Evolutionary conservation across 169 alveolate genomes (phyloP), one percentile per base, ranked within the genome.

Genomic region (Babesia caballi): DNA sequence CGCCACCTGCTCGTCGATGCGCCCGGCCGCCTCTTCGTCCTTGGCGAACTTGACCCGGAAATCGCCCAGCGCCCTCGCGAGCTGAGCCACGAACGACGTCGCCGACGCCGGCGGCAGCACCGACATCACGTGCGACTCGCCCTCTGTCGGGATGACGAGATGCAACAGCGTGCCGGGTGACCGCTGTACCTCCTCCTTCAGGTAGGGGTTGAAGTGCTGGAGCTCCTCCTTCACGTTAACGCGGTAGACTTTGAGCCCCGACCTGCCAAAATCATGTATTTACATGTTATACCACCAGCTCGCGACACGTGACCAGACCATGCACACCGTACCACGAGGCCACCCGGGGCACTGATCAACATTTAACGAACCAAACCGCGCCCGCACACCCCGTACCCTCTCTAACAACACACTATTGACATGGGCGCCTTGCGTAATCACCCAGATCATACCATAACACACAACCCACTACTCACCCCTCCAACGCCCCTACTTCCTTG

Each of bases 101-200:
- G 30, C 73, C 6, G 73, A 63, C 32, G 46, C 60, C 3, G 73
- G 73, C 17, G 73, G 73, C 5, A 46, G 23, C 17, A 63, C 27
- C n/a, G 73, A 9, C 17, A 47, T 47, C 25, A 63, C 73, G 19
- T 21, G 1, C 4, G 73, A 63, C 21, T 63, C 73, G 25, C 9
- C 14, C 25, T 32, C 73, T 8, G 28, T 6, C 2, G 73, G 73
- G 3, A 63, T 49, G 35, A 63, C 73, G 30, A 44, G 12, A n/a
- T 63, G 73, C 3, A 63, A 17, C 33, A 47, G 30, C 12, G 42
- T 6, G 8, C 36, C 60, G 21, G 50, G 41, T 11, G 73, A 42
- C 12, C 21, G 27, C 50, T 35, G 44, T 1, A 63, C 27, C 33
- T 30, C 60, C n/a, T 63, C 60, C 33, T 28, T 63, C 33, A 63